Conservation (phyloP, 2,329 filamentous ascomycete genomes). For the Metarhizium sp. region DNA sequence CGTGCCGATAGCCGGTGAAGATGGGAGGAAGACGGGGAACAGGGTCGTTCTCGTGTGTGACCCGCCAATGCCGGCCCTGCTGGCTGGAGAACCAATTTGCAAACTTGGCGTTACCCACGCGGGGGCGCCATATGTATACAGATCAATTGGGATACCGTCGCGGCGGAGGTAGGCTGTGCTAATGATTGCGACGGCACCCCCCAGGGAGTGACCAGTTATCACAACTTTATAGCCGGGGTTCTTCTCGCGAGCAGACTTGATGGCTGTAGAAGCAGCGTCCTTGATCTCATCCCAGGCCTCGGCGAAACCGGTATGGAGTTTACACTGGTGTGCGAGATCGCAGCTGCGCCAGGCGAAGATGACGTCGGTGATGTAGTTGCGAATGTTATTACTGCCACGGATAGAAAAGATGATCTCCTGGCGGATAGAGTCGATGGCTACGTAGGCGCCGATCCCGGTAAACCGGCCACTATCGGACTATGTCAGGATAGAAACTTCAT, state of each 20-base stretch:
- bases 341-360: slow-evolving; percentile 21
- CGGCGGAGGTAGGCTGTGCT: slow-evolving; percentile 46
- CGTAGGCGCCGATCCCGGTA: slow-evolving; percentile 40
- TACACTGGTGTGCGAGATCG: slow-evolving; percentile 30
- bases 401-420: slow-evolving; percentile 49
- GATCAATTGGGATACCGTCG: slow-evolving; percentile 34
- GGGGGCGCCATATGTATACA: slow-evolving; percentile 60
- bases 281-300: slow-evolving; percentile 48
- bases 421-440: slow-evolving; percentile 38
- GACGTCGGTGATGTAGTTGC: slow-evolving; percentile 53
- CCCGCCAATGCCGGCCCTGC: slow-evolving; percentile 45
- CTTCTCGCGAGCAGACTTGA: slow-evolving; percentile 31
- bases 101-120: slow-evolving; percentile 50
- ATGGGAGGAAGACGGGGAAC: slow-evolving; percentile 58
- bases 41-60: slow-evolving; percentile 59
- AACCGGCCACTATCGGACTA: slow-evolving; percentile 22
- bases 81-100: slow-evolving; percentile 44
- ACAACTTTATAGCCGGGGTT: slow-evolving; percentile 46
- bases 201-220: slow-evolving; percentile 60
- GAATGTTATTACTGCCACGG: slow-evolving; percentile 47
- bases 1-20: slow-evolving; percentile 52
- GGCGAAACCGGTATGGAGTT: slow-evolving; percentile 49
- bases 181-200: slow-evolving; percentile 54
- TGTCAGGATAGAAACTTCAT: slow-evolving; percentile 11
- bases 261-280: slow-evolving; percentile 27